A percentile compares a stretch with the other conserved stretches of the same genome.
Conservation (phyloP, 805 yeast species). For the Candida verbasci region DNA sequence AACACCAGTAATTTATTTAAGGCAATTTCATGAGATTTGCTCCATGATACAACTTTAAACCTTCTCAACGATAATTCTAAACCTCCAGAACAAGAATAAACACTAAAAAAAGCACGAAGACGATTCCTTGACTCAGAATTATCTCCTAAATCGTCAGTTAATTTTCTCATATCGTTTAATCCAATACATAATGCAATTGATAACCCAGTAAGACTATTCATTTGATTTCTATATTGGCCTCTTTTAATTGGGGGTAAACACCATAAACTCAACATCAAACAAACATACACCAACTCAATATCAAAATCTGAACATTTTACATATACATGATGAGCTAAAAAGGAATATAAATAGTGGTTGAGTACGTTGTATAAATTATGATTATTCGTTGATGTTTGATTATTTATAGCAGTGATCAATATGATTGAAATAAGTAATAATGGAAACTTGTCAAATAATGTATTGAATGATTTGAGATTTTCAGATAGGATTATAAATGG, state of each 20-base stretch:
- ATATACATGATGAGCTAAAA: conserved; percentile 40
- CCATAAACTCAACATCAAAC: conserved; percentile 47
- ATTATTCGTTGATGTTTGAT: conserved; percentile 14
- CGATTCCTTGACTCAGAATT: conserved; percentile 19
- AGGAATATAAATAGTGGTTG: conserved; percentile 41
- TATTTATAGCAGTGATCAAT: conserved; percentile 45
- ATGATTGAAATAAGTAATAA: conserved; percentile 39
- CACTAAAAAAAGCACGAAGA: conserved; percentile 42
- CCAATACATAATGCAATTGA: conserved; percentile 47
- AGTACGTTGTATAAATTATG: conserved; percentile 39
- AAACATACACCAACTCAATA: conserved; percentile 37
- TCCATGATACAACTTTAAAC: conserved; percentile 48
- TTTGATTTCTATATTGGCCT: conserved; percentile 51
- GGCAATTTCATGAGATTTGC: conserved; percentile 38
- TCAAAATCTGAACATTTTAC: conserved; percentile 41
- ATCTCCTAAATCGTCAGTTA: conserved; percentile 22
- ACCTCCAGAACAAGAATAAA: conserved; percentile 49
- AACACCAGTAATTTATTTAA: conserved; percentile 10
- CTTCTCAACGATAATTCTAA: conserved; percentile 48
- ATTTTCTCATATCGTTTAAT: conserved; percentile 31
- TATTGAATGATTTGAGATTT: conserved; percentile 31
- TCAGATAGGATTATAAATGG: conserved; percentile 44
- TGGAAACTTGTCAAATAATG: conserved; percentile 39
- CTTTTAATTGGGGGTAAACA: conserved; percentile 48
- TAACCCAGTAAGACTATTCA: conserved; percentile 42